Base-by-base conservation (phyloP, 768 basidiomycete genomes). In the Podaxis pistillaris region DNA sequence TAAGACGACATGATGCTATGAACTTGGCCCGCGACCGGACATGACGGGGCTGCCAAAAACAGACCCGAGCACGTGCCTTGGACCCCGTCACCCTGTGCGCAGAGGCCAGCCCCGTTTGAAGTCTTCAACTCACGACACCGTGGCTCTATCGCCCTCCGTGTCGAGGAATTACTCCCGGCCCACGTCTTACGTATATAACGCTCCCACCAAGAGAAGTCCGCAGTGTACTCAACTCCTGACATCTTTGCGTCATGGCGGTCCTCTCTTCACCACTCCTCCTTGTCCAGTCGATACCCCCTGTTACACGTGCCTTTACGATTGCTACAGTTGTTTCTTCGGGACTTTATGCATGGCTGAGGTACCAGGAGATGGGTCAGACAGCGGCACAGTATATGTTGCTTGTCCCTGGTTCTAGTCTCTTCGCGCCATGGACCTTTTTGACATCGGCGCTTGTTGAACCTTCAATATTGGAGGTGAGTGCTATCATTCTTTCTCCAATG, bases 351-450 rank as follows among this genome's bases (percentile, higher is more conserved):
- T 90, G 86, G 82, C 75, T 90, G 52, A 78, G 75, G 68, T 93
- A 85, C 85, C 81, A 69, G 73, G 80, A 72, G 37, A 57, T 72
- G 58, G 71, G 56, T 68, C 69, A 69, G 63, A 74, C 72, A 64
- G 77, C 69, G 59, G 79, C 70, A 30, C 86, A 89, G 33, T 96
- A 90, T 75, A 79, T 96, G 69, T 86, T 89, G 5, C 78, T 96
- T 63, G 80, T 92, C 11, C 95, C 95, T 4, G 95, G 94, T 13
- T 82, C 84, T 46, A 89, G 88, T 68, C 68, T 94, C 33, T 93
- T 89, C 73, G 87, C 88, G 65, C 96, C 96, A 51, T 99, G 97
- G 97, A 94, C 94, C 2, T 83, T 98, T 67, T 76, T 94, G n/a
- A 95, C 91, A 4, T 90, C 93, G 2, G 89, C 86, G 19, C 84